A percentile compares a stretch with the other conserved stretches of the same genome.
Evolutionary conservation across 306 rosid genomes (phyloP).

Genomic region (Vigna unguiculata): DNA sequence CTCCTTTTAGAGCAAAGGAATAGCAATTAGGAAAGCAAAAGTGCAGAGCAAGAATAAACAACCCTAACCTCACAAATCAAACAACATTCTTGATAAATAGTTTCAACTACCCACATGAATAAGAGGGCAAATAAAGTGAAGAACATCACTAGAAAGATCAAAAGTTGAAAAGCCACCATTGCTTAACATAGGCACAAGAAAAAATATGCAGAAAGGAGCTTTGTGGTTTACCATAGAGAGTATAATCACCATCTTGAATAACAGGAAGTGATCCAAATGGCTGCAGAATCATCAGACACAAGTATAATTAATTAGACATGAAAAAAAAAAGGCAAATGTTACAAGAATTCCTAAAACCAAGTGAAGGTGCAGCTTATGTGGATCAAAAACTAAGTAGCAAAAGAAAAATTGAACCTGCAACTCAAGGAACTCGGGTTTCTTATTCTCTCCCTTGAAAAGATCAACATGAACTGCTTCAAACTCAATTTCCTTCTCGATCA

Average conservation of each 20-base stretch:
- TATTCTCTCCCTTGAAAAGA: conserved; percentile 54
- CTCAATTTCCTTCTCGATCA: conserved; percentile 58
- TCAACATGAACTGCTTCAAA: conserved; percentile 55
- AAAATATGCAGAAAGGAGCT: conserved; percentile 1
- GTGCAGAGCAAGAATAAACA: neutral
- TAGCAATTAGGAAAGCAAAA: neutral
- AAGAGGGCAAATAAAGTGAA: neutral
- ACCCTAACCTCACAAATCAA: neutral
- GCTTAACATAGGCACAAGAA: neutral
- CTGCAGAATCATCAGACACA: conserved; percentile 33
- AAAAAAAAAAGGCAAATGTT: neutral
- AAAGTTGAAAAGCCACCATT: neutral
- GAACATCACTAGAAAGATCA: conserved; percentile 9
- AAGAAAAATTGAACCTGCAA: conserved; percentile 50
- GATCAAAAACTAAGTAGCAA: neutral
- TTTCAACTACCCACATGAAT: neutral
- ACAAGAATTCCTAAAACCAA: neutral
- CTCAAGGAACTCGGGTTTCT: conserved; percentile 58
- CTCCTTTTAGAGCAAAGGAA: neutral
- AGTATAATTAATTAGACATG: neutral
- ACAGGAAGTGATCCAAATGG: conserved; percentile 65
- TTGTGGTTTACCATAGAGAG: conserved; percentile 51
- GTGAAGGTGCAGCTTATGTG: neutral
- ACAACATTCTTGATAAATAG: neutral
- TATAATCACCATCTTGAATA: conserved; percentile 61